Evolutionary conservation across 2,329 filamentous ascomycete genomes (phyloP).

Genomic region (Eutypella sp.): DNA sequence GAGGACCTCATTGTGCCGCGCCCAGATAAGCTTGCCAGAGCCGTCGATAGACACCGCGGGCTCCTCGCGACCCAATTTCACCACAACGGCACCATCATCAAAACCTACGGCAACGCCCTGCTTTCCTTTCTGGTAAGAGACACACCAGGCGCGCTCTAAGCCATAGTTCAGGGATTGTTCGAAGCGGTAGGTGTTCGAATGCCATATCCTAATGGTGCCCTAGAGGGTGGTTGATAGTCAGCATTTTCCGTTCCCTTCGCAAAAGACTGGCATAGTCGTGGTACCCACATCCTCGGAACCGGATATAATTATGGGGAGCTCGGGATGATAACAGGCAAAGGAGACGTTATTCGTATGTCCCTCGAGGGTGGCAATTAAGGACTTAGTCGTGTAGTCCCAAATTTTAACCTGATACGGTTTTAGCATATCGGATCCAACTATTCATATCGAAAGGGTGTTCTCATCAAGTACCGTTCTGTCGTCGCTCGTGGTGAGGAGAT

Average conservation of each 20-base stretch:
- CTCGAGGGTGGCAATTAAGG: slow-evolving; percentile 90
- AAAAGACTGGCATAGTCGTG: not conserved
- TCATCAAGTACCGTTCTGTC: slow-evolving; percentile 78
- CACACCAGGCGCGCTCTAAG: slow-evolving; percentile 94
- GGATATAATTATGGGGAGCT: slow-evolving; percentile 94
- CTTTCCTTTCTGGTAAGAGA: slow-evolving; percentile 89
- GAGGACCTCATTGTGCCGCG: slow-evolving; percentile 89
- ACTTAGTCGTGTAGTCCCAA: slow-evolving; percentile 99
- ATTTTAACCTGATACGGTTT: slow-evolving; percentile 60
- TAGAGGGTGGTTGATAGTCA: not conserved
- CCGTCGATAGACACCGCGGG: slow-evolving; percentile 96
- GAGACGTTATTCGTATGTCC: slow-evolving; percentile 98
- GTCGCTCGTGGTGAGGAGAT: slow-evolving; percentile 93
- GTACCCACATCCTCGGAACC: slow-evolving; percentile 81
- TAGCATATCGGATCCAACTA: not conserved
- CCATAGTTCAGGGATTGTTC: slow-evolving; percentile 97
- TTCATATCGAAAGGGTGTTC: not conserved
- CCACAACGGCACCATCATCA: slow-evolving; percentile 94
- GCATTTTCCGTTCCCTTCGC: not conserved
- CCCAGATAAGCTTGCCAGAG: slow-evolving; percentile 95
- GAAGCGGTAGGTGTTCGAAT: slow-evolving; percentile 93
- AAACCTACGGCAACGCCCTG: slow-evolving; percentile 95
- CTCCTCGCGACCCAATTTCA: slow-evolving; percentile 96
- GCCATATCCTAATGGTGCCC: slow-evolving; percentile 93
- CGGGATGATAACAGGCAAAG: slow-evolving; percentile 96